phyloP scores from a whole-genome alignment of 805 yeast genomes.

The Schwanniomyces pseudopolymorphus region DNA sequence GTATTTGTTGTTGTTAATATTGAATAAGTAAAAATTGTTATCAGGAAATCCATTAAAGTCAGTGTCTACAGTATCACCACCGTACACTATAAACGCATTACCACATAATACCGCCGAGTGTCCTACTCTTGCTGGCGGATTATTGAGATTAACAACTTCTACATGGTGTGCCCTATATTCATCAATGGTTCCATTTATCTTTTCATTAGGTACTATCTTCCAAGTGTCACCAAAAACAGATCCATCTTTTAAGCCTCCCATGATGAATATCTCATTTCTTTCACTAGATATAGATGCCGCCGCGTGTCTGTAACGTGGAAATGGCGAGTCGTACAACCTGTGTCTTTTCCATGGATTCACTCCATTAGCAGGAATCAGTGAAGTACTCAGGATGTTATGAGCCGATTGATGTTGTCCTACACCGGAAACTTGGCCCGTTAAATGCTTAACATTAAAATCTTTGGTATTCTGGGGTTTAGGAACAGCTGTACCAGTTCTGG shows the following conservation, averaged over 20 bases:
- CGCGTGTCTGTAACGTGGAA: constrained; percentile 93
- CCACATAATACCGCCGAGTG: constrained; percentile 92
- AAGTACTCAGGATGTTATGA: constrained; percentile 7
- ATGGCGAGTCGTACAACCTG: constrained; percentile 72
- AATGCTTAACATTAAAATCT: neutral
- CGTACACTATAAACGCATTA: constrained; percentile 91
- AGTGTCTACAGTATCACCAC: constrained; percentile 91
- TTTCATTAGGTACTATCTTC: constrained; percentile 62
- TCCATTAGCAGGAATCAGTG: constrained; percentile 2
- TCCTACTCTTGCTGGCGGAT: constrained; percentile 96
- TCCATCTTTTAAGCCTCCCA: constrained; percentile 94
- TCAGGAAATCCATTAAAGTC: constrained; percentile 78
- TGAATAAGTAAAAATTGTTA: constrained; percentile 86
- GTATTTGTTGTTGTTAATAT: constrained; percentile 44
- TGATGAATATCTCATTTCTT: constrained; percentile 76
- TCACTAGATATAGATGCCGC: constrained; percentile 77
- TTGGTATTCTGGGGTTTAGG: neutral
- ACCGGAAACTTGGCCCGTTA: neutral
- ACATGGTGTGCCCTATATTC: constrained; percentile 30
- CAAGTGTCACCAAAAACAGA: constrained; percentile 95
- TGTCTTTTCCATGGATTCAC: constrained; percentile 66
- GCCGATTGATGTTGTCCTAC: neutral
- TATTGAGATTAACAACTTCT: constrained; percentile 61
- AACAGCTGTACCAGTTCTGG: neutral
- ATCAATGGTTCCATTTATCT: constrained; percentile 18